These are phyloP conservation scores for Mycena crocata DNA, from an alignment of 768 basidiomycete genomes.

Conservation along the genomic window DNA sequence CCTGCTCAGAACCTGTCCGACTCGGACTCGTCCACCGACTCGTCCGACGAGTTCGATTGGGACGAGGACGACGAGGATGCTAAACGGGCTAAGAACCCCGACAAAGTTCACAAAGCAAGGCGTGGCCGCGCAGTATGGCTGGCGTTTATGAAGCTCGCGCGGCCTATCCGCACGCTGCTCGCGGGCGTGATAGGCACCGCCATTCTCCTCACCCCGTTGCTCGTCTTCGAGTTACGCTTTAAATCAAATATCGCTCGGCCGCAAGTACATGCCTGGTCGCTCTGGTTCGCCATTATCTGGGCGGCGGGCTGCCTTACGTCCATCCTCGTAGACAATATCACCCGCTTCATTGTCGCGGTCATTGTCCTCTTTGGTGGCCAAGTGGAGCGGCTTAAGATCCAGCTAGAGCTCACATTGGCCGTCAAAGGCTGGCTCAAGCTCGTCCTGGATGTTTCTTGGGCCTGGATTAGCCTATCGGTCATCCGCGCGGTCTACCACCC, in stretches of 20 bases:
- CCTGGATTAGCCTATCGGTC: conserved; percentile 79
- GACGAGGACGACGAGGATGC: conserved; percentile 66
- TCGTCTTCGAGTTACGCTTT: conserved; percentile 77
- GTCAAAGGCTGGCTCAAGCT: conserved; percentile 80
- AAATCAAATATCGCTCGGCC: conserved; percentile 55
- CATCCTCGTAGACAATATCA: conserved; percentile 72
- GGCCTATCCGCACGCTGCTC: conserved; percentile 68
- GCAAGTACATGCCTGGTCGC: conserved; percentile 71
- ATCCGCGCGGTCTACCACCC: conserved; percentile 69
- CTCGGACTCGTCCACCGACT: conserved; percentile 63
- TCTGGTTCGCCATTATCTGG: conserved; percentile 80
- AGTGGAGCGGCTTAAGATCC: conserved; percentile 73
- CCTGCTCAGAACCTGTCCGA: conserved; percentile 39
- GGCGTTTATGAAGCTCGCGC: conserved; percentile 74
- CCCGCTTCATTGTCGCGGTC: conserved; percentile 64
- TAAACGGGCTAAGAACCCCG: conserved; percentile 36
- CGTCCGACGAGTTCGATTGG: conserved; percentile 82
- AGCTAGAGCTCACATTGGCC: conserved; percentile 78
- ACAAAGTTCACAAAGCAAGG: conserved; percentile 59
- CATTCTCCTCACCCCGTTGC: conserved; percentile 74
- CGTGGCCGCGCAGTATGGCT: conserved; percentile 73
- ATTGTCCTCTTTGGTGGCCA: conserved; percentile 68
- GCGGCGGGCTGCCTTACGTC: conserved; percentile 70
- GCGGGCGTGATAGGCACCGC: conserved; percentile 69
- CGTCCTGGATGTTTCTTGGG: conserved; percentile 71